These are phyloP conservation scores for Dunaliella primolecta DNA, from an alignment of 139 green algal genomes.

Conservation along the genomic window DNA sequence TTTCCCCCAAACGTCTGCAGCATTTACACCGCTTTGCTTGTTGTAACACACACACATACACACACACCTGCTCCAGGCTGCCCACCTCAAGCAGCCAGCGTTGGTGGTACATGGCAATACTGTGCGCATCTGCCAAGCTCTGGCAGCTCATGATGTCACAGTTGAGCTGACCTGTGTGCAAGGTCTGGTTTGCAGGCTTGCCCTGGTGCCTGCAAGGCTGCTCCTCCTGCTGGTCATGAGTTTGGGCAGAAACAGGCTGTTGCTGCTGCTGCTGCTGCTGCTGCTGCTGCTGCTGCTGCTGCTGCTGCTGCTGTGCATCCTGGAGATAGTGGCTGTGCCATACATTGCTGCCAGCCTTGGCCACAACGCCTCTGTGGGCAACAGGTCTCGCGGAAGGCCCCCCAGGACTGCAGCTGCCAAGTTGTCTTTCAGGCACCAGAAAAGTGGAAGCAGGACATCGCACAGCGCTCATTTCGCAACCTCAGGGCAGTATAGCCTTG, in stretches of 20 bases:
- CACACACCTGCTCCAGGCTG: background rate
- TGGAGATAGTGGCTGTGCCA: background rate
- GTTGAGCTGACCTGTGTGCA: too few species aligned
- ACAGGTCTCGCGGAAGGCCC: too few species aligned
- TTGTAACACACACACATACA: background rate
- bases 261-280: background rate
- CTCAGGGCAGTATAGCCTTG: too few species aligned
- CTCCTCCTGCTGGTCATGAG: too few species aligned
- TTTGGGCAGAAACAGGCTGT: too few species aligned
- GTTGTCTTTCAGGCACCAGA: too few species aligned
- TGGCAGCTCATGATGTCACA: background rate
- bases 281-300: background rate
- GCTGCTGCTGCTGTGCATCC: background rate
- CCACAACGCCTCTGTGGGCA: background rate
- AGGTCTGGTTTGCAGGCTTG: background rate
- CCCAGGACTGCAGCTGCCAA: too few species aligned
- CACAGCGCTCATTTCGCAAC: too few species aligned
- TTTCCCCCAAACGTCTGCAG: too few species aligned
- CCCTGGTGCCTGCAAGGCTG: background rate
- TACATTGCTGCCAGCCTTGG: background rate
- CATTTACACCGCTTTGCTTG: too few species aligned
- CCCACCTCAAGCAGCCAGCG: background rate
- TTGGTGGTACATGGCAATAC: background rate
- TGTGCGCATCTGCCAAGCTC: background rate
- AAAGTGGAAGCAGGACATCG: too few species aligned